Evolutionary conservation across 805 yeast genomes (phyloP).

Genomic region (Candida montana): DNA sequence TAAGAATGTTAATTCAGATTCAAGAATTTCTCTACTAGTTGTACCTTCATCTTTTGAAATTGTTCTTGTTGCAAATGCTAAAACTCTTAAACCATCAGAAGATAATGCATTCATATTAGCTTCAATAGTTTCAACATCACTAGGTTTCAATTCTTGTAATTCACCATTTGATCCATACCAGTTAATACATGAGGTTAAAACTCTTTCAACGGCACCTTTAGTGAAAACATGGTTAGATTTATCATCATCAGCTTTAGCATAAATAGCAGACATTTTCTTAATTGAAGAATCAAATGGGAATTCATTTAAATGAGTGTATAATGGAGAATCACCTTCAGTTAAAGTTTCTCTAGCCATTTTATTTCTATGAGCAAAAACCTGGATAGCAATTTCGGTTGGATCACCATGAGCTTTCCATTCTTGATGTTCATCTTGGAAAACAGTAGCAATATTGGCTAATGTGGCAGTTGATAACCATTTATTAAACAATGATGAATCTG

Average conservation of each 20-base stretch:
- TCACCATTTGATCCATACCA: slow-evolving; percentile 40
- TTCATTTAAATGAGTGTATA: slow-evolving; percentile 45
- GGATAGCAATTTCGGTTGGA: slow-evolving; percentile 86
- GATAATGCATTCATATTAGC: slow-evolving; percentile 55
- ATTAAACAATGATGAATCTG: slow-evolving; percentile 12
- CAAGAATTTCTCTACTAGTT: slow-evolving; percentile 42
- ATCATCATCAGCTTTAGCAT: slow-evolving; percentile 30
- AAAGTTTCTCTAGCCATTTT: slow-evolving; percentile 41
- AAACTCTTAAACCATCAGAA: slow-evolving; percentile 62
- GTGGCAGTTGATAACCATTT: slow-evolving; percentile 64
- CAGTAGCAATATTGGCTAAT: slow-evolving; percentile 73
- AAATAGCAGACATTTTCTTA: slow-evolving; percentile 67
- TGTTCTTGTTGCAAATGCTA: slow-evolving; percentile 57
- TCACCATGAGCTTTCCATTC: slow-evolving; percentile 82
- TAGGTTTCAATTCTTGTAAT: slow-evolving; percentile 33
- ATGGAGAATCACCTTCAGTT: slow-evolving; percentile 31
- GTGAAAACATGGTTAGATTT: slow-evolving; percentile 37
- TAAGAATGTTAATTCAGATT: slow-evolving; percentile 47
- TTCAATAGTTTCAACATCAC: slow-evolving; percentile 39
- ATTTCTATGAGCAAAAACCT: slow-evolving; percentile 64
- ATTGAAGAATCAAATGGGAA: slow-evolving; percentile 72
- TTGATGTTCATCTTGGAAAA: slow-evolving; percentile 41
- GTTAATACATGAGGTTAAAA: slow-evolving; percentile 47
- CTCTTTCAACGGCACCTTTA: slow-evolving; percentile 76
- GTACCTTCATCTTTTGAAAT: slow-evolving; percentile 27